Conservation (phyloP, 108 stramenopile species). For the Cyclotella atomus region DNA sequence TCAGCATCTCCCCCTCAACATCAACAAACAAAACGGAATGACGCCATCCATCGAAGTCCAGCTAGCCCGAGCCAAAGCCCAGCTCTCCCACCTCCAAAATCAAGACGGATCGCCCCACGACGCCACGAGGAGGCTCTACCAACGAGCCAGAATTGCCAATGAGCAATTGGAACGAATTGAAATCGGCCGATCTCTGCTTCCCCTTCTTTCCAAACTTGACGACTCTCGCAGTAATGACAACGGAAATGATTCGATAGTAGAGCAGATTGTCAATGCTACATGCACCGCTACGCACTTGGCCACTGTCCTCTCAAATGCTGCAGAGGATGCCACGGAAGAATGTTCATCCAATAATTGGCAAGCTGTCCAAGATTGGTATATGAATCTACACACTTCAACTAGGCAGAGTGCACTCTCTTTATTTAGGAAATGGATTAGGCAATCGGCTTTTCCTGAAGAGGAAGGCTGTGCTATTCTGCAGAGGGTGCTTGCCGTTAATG, state of each 20-base stretch:
- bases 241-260: background rate
- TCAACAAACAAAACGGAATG: too few relatives aligned
- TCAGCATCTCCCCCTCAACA: too few relatives aligned
- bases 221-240: background rate
- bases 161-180: background rate
- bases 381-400: background rate
- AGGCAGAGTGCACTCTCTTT: background rate
- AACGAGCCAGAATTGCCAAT: background rate
- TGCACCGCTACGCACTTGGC: constrained; percentile 21
- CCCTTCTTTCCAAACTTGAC: background rate
- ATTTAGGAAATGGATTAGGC: background rate
- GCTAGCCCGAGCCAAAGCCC: too few relatives aligned
- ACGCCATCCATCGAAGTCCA: too few relatives aligned
- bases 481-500: background rate
- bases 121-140: background rate
- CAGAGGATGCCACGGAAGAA: background rate
- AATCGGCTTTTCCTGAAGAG: background rate
- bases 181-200: background rate
- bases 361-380: constrained; percentile 10
- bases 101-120: background rate
- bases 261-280: constrained; percentile 4
- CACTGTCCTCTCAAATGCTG: constrained; percentile 11
- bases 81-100: background rate
- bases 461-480: background rate
- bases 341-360: background rate